Conservation (phyloP, 1,139 yeast genomes). For the Blastobotrys raffinosifermentans region DNA sequence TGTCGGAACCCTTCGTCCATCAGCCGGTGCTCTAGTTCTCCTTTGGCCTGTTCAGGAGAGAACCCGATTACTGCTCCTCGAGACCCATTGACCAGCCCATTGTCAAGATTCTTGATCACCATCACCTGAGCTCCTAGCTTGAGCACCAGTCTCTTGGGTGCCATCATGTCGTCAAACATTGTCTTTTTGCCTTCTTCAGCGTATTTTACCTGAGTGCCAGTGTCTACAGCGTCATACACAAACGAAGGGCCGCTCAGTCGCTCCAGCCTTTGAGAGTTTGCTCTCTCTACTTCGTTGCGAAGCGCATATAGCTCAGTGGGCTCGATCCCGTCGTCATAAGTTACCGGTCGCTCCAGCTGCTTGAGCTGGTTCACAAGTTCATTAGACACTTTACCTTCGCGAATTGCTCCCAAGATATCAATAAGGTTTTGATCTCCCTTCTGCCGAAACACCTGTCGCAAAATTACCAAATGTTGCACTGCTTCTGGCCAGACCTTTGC, state of each 20-base stretch:
- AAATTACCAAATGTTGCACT: conserved; percentile 54
- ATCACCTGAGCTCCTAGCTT: conserved; percentile 61
- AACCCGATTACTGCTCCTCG: conserved; percentile 43
- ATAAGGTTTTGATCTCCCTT: conserved; percentile 70
- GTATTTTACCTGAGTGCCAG: conserved; percentile 21
- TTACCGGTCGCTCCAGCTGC: conserved; percentile 39
- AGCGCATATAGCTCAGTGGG: conserved; percentile 81
- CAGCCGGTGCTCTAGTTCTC: neutral
- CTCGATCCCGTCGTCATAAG: conserved; percentile 64
- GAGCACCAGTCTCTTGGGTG: conserved; percentile 40
- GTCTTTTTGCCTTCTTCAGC: conserved; percentile 5
- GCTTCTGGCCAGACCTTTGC: conserved; percentile 64
- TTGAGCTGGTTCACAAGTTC: conserved; percentile 43
- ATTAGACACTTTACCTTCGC: conserved; percentile 56
- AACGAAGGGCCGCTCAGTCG: conserved; percentile 38
- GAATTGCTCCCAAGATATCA: conserved; percentile 64
- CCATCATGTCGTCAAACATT: conserved; percentile 43
- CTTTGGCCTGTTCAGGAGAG: conserved; percentile 7
- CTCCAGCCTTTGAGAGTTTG: conserved; percentile 53
- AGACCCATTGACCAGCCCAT: conserved; percentile 47
- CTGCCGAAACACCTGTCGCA: conserved; percentile 84
- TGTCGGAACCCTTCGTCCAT: neutral
- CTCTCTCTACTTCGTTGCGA: conserved; percentile 63
- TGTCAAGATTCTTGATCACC: conserved; percentile 44
- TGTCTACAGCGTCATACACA: conserved; percentile 47